A percentile compares a stretch with the other conserved stretches of the same genome.
phyloP scores from a whole-genome alignment of 2,329 filamentous ascomycete genomes.

The Falciphora oryzae region DNA sequence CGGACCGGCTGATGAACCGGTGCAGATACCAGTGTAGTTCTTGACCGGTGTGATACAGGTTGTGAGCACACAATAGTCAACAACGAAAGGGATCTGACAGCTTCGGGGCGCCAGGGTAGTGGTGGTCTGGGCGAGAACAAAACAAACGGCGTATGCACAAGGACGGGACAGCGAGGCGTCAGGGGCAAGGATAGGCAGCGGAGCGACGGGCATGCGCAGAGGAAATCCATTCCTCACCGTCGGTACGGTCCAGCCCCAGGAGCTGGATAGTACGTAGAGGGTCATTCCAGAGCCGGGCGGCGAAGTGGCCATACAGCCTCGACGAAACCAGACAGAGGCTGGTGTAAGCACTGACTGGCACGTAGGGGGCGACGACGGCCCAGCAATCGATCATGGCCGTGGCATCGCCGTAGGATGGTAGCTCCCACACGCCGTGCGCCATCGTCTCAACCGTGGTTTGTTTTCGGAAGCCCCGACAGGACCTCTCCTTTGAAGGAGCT shows the following conservation, averaged over 20 bases:
- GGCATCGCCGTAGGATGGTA: constrained; percentile 51
- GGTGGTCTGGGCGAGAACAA: neutral
- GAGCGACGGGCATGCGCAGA: neutral
- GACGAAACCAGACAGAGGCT: constrained; percentile 42
- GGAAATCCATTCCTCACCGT: constrained; percentile 15
- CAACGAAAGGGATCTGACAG: neutral
- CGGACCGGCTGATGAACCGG: constrained; percentile 34
- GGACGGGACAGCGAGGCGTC: neutral
- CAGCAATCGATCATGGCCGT: constrained; percentile 42
- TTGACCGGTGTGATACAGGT: constrained; percentile 19
- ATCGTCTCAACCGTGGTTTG: neutral
- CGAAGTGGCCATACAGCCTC: constrained; percentile 43
- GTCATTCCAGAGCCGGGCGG: constrained; percentile 47
- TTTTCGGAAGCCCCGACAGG: too few species aligned
- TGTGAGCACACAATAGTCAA: constrained; percentile 1
- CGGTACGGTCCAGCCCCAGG: constrained; percentile 36
- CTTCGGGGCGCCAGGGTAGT: neutral
- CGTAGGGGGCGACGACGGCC: constrained; percentile 38
- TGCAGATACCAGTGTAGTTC: constrained; percentile 43
- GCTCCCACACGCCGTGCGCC: constrained; percentile 18
- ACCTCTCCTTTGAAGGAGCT: neutral
- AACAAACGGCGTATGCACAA: neutral
- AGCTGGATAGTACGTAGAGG: constrained; percentile 34
- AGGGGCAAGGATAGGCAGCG: neutral
- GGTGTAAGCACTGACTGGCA: constrained; percentile 35